Conservation (phyloP, 1,139 yeast species). For the Suhomyces ambrosiae region DNA sequence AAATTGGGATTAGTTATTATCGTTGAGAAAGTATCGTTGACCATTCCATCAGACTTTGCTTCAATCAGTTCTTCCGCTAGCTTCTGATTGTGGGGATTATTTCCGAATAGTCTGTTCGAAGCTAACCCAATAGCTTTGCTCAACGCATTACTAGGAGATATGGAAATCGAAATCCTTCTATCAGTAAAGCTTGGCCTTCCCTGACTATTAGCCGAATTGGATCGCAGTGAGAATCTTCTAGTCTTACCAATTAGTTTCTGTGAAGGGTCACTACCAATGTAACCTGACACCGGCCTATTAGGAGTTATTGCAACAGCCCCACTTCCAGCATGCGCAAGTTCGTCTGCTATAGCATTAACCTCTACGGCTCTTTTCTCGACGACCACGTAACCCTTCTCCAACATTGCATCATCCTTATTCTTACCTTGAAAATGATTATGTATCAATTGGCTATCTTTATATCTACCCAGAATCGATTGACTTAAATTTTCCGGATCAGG, state of each 20-base stretch:
- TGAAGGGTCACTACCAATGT: conserved; percentile 1
- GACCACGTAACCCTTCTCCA: conserved; percentile 87
- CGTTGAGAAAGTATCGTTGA: conserved; percentile 19
- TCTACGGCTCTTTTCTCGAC: conserved; percentile 94
- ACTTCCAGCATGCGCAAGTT: conserved; percentile 69
- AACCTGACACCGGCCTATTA: conserved; percentile 21
- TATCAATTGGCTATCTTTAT: conserved; percentile 1
- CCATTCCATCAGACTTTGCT: conserved; percentile 20
- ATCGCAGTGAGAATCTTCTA: conserved; percentile 36
- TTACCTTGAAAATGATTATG: conserved; percentile 16
- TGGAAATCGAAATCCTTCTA: conserved; percentile 64
- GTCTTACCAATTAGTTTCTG: conserved; percentile 1
- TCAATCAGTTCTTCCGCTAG: conserved; percentile 11
- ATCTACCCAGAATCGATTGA: conserved; percentile 25
- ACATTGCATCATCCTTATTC: conserved; percentile 45
- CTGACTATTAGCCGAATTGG: conserved; percentile 35
- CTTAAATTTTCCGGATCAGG: conserved; percentile 42
- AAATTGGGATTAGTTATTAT: conserved; percentile 37
- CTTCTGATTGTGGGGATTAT: conserved; percentile 11
- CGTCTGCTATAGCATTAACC: conserved; percentile 93
- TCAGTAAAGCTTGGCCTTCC: conserved; percentile 57
- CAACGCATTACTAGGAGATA: conserved; percentile 87
- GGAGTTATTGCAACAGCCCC: conserved; percentile 52
- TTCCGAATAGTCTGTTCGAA: conserved; percentile 82
- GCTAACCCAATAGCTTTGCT: conserved; percentile 88